Evolutionary conservation across 1,139 yeast genomes (phyloP), one percentile per base, ranked within the genome.

Genomic region (Kluyveromyces sp.): DNA sequence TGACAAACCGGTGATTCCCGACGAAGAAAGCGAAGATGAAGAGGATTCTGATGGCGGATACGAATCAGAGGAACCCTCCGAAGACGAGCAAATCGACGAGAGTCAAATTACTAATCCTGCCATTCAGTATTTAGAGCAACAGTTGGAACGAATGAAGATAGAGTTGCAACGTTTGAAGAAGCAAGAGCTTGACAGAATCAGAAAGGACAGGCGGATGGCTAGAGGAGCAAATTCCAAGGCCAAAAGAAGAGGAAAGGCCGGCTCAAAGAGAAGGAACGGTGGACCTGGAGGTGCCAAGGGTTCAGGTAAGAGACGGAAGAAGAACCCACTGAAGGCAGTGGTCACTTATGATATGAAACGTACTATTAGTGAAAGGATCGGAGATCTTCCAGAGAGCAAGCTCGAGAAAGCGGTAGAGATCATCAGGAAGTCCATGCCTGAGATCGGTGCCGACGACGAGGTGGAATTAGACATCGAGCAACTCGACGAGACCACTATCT

Each of bases 321-420:
- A 62, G 57, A 54, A 44, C 44, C 53, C 56, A 49, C 50, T 57
- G 39, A 64, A 61, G 45, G 55, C 71, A 3, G 79, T 77, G 41
- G 83, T 83, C 40, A 86, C 96, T 0, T 92, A 86, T 62, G 97
- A 89, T 60, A 92, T 92, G 97, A 92, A 94, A 74, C 86, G 87
- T 62, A 95, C 87, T 63, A 82, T 92, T 45, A 80, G 92, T 45
- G 96, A 88, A 59, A 79, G 81, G 57, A 92, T 92, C 60, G 81
- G 83, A 42, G 80, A 79, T 48, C 56, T 72, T 37, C 77, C 88
- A 29, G 95, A 87, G 52, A 80, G 83, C 65, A 86, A 85, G 67
- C 69, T 92, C 57, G 86, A 83, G 55, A 83, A 84, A 46, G 94
- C 88, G 33, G 76, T 92, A 51, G 79, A 83, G 45, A 87, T 92